Evolutionary conservation across 306 rosid species (phyloP).

Genomic region (Arachis stenosperma): DNA sequence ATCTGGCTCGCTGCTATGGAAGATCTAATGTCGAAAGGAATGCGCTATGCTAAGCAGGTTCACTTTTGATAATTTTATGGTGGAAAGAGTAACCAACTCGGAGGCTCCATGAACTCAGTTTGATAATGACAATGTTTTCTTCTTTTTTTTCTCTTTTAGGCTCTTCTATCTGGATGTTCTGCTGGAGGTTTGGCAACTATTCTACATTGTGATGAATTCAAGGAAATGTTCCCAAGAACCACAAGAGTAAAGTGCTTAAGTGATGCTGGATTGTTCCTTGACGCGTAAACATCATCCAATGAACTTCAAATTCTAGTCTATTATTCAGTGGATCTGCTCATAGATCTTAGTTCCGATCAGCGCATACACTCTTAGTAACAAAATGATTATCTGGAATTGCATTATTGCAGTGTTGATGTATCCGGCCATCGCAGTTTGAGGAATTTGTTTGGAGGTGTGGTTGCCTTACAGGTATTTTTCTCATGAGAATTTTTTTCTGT

Average conservation of each 20-base stretch:
- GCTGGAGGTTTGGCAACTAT: constrained; percentile 89
- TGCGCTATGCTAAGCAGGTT: constrained; percentile 84
- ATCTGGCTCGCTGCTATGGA: constrained; percentile 86
- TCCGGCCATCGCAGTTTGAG: constrained; percentile 73
- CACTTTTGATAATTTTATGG: constrained; percentile 1
- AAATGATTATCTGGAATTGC: constrained; percentile 39
- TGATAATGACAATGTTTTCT: constrained; percentile 20
- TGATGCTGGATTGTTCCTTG: constrained; percentile 87
- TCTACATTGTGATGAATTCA: constrained; percentile 80
- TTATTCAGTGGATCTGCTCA: constrained; percentile 20
- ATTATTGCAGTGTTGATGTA: constrained; percentile 60
- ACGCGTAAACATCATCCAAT: constrained; percentile 53
- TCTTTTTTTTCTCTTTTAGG: constrained; percentile 42
- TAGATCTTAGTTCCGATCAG: constrained; percentile 20
- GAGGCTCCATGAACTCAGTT: constrained; percentile 13
- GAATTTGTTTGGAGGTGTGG: constrained; percentile 69
- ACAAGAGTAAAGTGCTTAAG: constrained; percentile 79
- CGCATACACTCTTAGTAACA: not conserved
- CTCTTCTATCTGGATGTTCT: constrained; percentile 87
- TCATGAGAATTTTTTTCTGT: constrained; percentile 16
- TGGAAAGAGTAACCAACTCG: not conserved
- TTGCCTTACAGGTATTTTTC: constrained; percentile 64
- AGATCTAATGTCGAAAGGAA: constrained; percentile 78
- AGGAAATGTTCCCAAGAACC: constrained; percentile 58
- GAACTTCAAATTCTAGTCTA: constrained; percentile 32